Evolutionary conservation across 345 rosid genomes (phyloP), one percentile per base, ranked within the genome.

Genomic region (Stellera chamaejasme): DNA sequence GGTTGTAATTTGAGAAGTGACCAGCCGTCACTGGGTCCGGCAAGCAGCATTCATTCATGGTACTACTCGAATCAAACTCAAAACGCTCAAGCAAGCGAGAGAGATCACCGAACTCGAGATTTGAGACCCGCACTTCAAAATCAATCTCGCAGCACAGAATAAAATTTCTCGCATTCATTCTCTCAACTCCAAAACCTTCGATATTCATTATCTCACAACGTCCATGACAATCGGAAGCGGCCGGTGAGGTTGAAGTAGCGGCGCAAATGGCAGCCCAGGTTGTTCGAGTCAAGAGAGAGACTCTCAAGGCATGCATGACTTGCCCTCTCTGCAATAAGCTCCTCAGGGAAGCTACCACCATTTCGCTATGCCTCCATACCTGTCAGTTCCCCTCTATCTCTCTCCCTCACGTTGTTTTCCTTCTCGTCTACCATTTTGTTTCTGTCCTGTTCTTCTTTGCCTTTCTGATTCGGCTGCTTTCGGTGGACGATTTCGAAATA

Each of bases 291-390:
- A 72, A 56, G 80, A 80, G 87, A 46, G 81, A 71, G 56, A 64
- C 62, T 41, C 11, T 85, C 27, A 69, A 64, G 67, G 75, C 82
- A 75, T 85, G 89, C 94, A 82, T 85, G 87, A 76, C 82, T 62
- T 85, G 94, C 58, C 88, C 82, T 59, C 82, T 85, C 53, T 85
- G 93, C 61, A 60, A 72, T 36, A 80, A 71, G 63, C 79, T 85
- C 44, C 56, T 85, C 39, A 71, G 65, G 45, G 89, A 85, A 61
- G 84, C 94, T 55, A 85, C 94, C 10, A 82, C 94, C 13, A 82
- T 85, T 45, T 80, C 89, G 43, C 66, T 78, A 67, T 85, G 94
- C 61, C 94, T 85, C 62, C 94, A 85, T 67, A 80, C 94, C 59
- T 85, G 94, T 85, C 55, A 78, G 83, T 62, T 67, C 51, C 62